These are phyloP conservation scores for Aspergillus intermedius DNA, from an alignment of 2,329 filamentous ascomycete species.

Conservation along the genomic window DNA sequence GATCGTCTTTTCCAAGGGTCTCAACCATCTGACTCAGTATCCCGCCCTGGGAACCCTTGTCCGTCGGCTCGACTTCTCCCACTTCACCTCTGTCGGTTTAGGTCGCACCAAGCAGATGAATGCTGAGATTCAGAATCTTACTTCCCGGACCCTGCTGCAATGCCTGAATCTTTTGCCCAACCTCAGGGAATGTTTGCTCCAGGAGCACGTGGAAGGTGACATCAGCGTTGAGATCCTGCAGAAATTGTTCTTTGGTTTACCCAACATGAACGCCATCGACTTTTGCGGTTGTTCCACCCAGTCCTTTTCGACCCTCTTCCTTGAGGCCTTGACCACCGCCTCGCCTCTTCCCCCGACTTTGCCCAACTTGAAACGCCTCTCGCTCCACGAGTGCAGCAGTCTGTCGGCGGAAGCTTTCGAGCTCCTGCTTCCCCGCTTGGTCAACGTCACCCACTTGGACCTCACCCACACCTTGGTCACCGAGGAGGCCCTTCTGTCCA, in stretches of 20 bases:
- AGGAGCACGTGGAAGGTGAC: constrained; percentile 76
- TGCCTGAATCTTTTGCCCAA: constrained; percentile 67
- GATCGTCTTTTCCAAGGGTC: constrained; percentile 73
- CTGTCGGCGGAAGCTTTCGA: constrained; percentile 63
- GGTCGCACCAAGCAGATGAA: constrained; percentile 71
- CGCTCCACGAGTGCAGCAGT: constrained; percentile 71
- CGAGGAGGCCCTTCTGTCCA: constrained; percentile 61
- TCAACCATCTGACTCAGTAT: constrained; percentile 61
- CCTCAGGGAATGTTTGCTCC: constrained; percentile 69
- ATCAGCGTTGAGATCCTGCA: constrained; percentile 60
- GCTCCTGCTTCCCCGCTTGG: constrained; percentile 62
- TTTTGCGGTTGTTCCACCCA: constrained; percentile 69
- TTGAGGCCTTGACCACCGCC: constrained; percentile 44
- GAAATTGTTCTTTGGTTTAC: constrained; percentile 64
- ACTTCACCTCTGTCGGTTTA: constrained; percentile 73
- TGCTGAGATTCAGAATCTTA: constrained; percentile 67
- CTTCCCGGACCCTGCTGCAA: constrained; percentile 62
- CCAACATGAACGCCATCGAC: constrained; percentile 61
- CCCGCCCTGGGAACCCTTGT: constrained; percentile 67
- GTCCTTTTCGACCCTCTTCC: constrained; percentile 61
- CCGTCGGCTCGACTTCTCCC: constrained; percentile 73
- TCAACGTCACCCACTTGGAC: constrained; percentile 67
- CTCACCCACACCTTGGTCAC: constrained; percentile 72
- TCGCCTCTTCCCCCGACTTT: constrained; percentile 45
- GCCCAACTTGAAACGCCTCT: constrained; percentile 60